Conservation (phyloP, 305 asterid genomes). For the Salvia sclarea region DNA sequence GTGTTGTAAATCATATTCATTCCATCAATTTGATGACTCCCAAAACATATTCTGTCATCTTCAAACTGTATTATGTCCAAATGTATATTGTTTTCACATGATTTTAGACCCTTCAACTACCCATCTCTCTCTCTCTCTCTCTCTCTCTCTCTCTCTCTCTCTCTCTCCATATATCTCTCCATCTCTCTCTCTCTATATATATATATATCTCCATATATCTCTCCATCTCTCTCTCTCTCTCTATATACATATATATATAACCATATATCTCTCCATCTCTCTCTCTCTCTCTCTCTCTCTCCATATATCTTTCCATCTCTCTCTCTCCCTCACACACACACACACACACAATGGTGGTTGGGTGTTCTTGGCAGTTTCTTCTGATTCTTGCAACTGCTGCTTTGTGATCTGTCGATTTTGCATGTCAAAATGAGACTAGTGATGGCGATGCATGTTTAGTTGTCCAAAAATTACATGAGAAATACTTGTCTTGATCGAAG, state of each 20-base stretch:
- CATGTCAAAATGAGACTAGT: neutral
- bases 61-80: neutral
- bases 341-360: neutral
- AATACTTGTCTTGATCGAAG: constrained; percentile 1
- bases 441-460: neutral
- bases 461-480: constrained; percentile 7
- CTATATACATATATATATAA: too few relatives aligned
- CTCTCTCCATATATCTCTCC: neutral
- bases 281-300: neutral
- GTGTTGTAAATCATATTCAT: constrained; percentile 30
- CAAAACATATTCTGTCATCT: neutral
- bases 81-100: neutral
- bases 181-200: neutral
- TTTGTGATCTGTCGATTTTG: neutral
- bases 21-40: constrained; percentile 12
- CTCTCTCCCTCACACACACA: neutral
- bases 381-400: constrained; percentile 1
- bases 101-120: neutral
- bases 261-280: neutral
- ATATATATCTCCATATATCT: too few relatives aligned
- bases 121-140: neutral
- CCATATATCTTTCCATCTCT: neutral
- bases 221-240: neutral
- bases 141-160: neutral
- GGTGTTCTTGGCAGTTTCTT: constrained; percentile 15